Conservation (phyloP, 371 early-diverging fungal species). For the Mucor irregularis region DNA sequence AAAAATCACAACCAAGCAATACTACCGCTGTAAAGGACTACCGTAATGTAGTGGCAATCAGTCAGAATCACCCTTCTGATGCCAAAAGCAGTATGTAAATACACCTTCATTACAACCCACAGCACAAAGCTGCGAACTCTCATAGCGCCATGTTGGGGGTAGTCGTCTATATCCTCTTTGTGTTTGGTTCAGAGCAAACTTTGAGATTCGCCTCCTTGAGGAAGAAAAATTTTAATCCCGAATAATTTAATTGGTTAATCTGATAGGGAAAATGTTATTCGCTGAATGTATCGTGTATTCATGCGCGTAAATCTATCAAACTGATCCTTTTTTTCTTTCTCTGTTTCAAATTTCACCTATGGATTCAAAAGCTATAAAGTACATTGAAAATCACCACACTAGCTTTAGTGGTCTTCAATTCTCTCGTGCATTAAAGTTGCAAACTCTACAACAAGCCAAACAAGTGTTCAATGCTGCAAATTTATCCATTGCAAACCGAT, state of each 20-base stretch:
- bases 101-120: conserved; percentile 15
- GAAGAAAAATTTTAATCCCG: too few species aligned
- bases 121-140: conserved; percentile 9
- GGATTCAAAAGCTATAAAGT: neutral
- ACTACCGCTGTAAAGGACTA: conserved; percentile 3
- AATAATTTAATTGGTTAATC: too few species aligned
- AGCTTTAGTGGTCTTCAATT: conserved; percentile 3
- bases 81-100: conserved; percentile 14
- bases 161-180: conserved; percentile 7
- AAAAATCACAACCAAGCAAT: conserved; percentile 8
- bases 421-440: neutral
- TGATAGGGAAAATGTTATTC: too few species aligned
- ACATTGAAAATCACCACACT: neutral
- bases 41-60: conserved; percentile 14
- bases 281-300: too few species aligned
- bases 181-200: neutral
- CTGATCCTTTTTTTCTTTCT: neutral
- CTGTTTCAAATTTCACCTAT: neutral
- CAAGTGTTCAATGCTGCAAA: conserved; percentile 12
- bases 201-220: neutral
- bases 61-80: conserved; percentile 12
- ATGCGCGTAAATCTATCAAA: too few species aligned
- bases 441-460: neutral
- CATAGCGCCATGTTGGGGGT: conserved; percentile 19
- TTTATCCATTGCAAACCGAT: conserved; percentile 3